Evolutionary conservation across 257 asterid species (phyloP).

Genomic region (Solanum medicagineum): DNA sequence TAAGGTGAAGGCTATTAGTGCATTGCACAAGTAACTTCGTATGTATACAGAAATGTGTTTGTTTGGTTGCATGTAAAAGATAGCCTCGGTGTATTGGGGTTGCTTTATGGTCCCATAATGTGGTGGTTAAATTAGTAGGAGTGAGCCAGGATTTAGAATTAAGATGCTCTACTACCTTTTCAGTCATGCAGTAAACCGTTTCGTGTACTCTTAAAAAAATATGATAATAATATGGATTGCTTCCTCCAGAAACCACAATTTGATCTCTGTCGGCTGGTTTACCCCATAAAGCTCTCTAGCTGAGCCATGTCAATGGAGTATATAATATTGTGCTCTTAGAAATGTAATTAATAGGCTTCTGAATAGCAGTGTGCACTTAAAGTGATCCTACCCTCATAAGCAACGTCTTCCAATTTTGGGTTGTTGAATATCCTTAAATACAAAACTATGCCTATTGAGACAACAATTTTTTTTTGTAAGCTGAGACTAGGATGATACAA

Average conservation of each 20-base stretch:
- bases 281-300: neutral
- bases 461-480: neutral
- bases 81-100: neutral
- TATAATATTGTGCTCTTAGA: neutral
- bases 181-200: neutral
- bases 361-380: neutral
- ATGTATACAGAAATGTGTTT: neutral
- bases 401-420: neutral
- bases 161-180: neutral
- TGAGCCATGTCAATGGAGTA: neutral
- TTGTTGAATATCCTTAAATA: neutral
- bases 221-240: neutral
- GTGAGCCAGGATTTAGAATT: neutral
- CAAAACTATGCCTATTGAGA: neutral
- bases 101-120: neutral
- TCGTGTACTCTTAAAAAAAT: neutral
- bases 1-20: neutral
- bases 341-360: neutral
- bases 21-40: neutral
- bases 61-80: neutral
- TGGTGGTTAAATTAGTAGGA: neutral
- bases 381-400: neutral
- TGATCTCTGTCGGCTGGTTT: neutral
- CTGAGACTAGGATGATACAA: neutral
- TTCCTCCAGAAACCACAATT: neutral